phyloP scores from a whole-genome alignment of 2,329 filamentous ascomycete genomes.

The Fusarium sp. region DNA sequence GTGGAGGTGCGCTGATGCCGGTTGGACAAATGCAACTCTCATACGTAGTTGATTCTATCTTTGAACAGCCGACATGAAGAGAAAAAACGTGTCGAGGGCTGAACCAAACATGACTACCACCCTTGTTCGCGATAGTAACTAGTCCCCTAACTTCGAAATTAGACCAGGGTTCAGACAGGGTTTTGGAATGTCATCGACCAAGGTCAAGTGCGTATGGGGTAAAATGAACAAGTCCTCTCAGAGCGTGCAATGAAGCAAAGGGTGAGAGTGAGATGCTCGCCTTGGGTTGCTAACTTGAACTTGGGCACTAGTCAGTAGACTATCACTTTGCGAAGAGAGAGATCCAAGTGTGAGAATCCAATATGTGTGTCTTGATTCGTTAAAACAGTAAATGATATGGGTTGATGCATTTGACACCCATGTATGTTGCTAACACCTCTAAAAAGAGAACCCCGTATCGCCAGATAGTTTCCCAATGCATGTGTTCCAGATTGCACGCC shows the following conservation, averaged over 20 bases:
- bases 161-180: conserved; percentile 28
- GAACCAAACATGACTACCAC: background rate
- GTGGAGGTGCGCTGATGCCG: conserved; percentile 17
- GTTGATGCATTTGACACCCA: conserved; percentile 7
- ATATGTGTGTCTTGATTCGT: conserved; percentile 34
- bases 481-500: conserved; percentile 21
- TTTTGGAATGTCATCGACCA: conserved; percentile 32
- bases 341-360: conserved; percentile 6
- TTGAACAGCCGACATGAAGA: background rate
- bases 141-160: conserved; percentile 22
- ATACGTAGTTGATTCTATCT: conserved; percentile 5
- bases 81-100: background rate
- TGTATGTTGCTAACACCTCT: conserved; percentile 19
- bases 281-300: background rate
- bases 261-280: conserved; percentile 9
- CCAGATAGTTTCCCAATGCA: conserved; percentile 30
- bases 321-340: background rate
- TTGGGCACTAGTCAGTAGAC: conserved; percentile 1
- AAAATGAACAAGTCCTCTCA: conserved; percentile 11
- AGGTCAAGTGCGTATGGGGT: conserved; percentile 31
- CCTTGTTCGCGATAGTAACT: conserved; percentile 4
- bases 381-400: conserved; percentile 12
- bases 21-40: conserved; percentile 4
- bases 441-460: conserved; percentile 30
- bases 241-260: background rate